Percentiles rank a stretch among this genome's conserved stretches.
Conservation (phyloP, 306 rosid species). For the Rosa lucieae region DNA sequence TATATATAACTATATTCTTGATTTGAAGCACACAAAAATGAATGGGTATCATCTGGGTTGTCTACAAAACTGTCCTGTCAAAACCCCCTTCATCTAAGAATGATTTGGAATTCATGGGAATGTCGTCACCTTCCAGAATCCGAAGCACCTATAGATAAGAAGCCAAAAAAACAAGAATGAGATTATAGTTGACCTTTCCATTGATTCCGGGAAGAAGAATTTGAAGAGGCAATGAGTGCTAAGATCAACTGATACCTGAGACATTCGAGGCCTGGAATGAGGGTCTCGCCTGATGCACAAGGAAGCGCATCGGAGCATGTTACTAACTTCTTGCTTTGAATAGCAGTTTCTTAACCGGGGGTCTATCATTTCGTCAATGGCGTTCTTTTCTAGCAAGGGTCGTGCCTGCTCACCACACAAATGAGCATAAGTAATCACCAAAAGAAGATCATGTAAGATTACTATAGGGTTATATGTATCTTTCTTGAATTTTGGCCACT, state of each 20-base stretch:
- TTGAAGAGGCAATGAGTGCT: conserved; percentile 2
- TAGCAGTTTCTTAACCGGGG: conserved; percentile 60
- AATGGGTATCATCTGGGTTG: neutral
- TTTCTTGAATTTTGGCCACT: neutral
- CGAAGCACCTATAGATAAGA: conserved; percentile 60
- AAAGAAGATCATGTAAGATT: neutral
- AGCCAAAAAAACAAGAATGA: neutral
- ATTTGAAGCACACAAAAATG: neutral
- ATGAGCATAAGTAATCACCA: conserved; percentile 21
- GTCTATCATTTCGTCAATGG: conserved; percentile 58
- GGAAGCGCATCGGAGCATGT: conserved; percentile 78
- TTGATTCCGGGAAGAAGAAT: neutral
- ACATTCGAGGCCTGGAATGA: conserved; percentile 82
- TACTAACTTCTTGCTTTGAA: conserved; percentile 54
- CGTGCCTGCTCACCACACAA: conserved; percentile 59
- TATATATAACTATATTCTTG: neutral
- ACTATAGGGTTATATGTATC: neutral
- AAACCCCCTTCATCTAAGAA: conserved; percentile 1
- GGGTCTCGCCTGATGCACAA: conserved; percentile 73
- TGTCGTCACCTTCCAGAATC: conserved; percentile 83
- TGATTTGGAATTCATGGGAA: conserved; percentile 34
- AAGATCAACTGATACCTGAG: conserved; percentile 57
- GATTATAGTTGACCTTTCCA: neutral
- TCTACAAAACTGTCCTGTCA: conserved; percentile 3
- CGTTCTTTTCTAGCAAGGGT: conserved; percentile 63